Conservation (phyloP, 306 rosid species). For the Rosa multiflora region DNA sequence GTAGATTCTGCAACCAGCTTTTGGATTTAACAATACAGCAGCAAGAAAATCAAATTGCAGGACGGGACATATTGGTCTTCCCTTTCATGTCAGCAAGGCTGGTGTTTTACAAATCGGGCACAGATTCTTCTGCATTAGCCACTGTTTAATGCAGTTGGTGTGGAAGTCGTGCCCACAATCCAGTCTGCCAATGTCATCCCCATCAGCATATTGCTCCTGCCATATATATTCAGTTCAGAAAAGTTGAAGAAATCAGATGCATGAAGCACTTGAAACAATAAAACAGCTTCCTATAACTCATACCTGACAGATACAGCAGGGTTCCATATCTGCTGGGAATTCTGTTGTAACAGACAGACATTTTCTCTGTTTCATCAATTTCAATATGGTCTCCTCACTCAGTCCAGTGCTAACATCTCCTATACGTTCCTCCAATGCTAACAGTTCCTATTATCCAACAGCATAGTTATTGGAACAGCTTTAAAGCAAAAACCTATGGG, state of each 20-base stretch:
- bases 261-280: conserved; percentile 4
- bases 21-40: conserved; percentile 20
- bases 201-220: conserved; percentile 69
- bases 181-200: conserved; percentile 63
- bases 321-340: conserved; percentile 51
- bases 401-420: conserved; percentile 86
- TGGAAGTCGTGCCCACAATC: conserved; percentile 94
- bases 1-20: conserved; percentile 19
- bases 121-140: conserved; percentile 82
- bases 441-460: conserved; percentile 58
- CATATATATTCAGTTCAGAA: conserved; percentile 15
- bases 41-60: conserved; percentile 27
- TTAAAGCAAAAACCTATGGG: background rate
- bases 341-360: conserved; percentile 28
- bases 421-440: conserved; percentile 85
- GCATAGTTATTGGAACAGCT: conserved; percentile 22
- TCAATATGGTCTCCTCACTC: conserved; percentile 55
- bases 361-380: conserved; percentile 56
- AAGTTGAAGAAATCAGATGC: conserved; percentile 7
- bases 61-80: conserved; percentile 23
- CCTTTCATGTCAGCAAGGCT: conserved; percentile 54
- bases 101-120: conserved; percentile 90
- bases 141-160: conserved; percentile 72
- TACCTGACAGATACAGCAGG: conserved; percentile 92
- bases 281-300: conserved; percentile 1